These are phyloP conservation scores for Cyberlindnera americana DNA, from an alignment of 805 yeast species.

Conservation along the genomic window DNA sequence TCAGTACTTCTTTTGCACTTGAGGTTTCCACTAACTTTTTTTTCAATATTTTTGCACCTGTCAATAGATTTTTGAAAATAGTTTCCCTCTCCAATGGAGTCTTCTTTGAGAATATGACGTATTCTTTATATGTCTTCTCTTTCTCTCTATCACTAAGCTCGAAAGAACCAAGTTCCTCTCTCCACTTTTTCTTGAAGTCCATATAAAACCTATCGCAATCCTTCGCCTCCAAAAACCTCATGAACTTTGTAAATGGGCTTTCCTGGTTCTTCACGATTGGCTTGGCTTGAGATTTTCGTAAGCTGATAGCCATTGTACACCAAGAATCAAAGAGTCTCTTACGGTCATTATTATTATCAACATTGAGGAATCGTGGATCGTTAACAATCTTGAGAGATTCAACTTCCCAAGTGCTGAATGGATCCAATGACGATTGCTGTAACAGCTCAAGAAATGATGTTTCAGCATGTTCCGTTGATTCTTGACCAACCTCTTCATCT, in stretches of 20 bases:
- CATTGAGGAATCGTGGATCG: slow-evolving; percentile 39
- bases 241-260: slow-evolving; percentile 23
- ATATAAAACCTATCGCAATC: slow-evolving; percentile 31
- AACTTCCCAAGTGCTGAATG: slow-evolving; percentile 45
- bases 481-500: slow-evolving; percentile 17
- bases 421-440: slow-evolving; percentile 33
- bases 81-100: slow-evolving; percentile 14
- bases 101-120: slow-evolving; percentile 17
- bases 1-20: not conserved
- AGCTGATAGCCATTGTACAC: slow-evolving; percentile 28
- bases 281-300: slow-evolving; percentile 2
- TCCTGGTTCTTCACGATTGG: not conserved
- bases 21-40: slow-evolving; percentile 8
- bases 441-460: slow-evolving; percentile 35
- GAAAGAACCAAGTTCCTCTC: slow-evolving; percentile 27
- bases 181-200: slow-evolving; percentile 37
- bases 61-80: slow-evolving; percentile 19
- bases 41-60: slow-evolving; percentile 20
- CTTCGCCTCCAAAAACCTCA: slow-evolving; percentile 28
- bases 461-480: slow-evolving; percentile 5
- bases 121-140: slow-evolving; percentile 38
- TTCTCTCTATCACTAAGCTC: slow-evolving; percentile 33
- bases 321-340: slow-evolving; percentile 43
- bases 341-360: slow-evolving; percentile 35
- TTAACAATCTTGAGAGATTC: slow-evolving; percentile 38